Conservation (phyloP, 1,284 basidiomycete genomes). For the Ganoderma sp. region DNA sequence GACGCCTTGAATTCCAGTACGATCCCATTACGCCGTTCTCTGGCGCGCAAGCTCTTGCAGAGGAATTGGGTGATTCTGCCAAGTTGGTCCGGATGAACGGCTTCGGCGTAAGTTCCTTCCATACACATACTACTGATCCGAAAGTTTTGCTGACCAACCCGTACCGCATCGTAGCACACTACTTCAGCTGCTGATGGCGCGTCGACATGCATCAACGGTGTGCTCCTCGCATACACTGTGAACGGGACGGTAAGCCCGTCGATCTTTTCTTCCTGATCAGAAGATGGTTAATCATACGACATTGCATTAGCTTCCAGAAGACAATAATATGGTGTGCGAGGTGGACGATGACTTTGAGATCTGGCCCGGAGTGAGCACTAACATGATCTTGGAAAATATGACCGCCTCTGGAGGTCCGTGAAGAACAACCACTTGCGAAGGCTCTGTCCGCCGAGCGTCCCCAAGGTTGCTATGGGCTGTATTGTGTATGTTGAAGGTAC, state of each 20-base stretch:
- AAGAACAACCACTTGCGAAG: background rate
- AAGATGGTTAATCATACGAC: background rate
- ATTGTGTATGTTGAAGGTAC: background rate
- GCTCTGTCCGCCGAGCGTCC: background rate
- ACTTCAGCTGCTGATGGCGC: background rate
- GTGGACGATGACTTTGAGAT: slow-evolving; percentile 17
- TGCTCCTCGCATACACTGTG: slow-evolving; percentile 1
- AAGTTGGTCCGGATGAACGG: slow-evolving; percentile 28
- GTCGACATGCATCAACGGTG: slow-evolving; percentile 8
- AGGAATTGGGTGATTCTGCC: slow-evolving; percentile 27
- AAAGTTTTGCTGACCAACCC: background rate
- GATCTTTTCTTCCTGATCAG: background rate
- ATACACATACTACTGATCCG: background rate
- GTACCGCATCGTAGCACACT: slow-evolving; percentile 1
- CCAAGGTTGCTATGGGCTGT: background rate
- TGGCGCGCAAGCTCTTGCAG: slow-evolving; percentile 25
- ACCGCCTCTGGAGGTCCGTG: background rate
- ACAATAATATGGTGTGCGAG: slow-evolving; percentile 13
- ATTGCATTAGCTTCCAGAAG: slow-evolving; percentile 8
- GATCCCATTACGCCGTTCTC: slow-evolving; percentile 32
- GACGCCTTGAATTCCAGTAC: too few species aligned
- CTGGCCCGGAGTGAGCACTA: slow-evolving; percentile 16
- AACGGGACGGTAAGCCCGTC: slow-evolving; percentile 15
- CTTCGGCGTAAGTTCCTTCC: slow-evolving; percentile 27
- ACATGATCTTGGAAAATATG: slow-evolving; percentile 5